Evolutionary conservation across 768 basidiomycete species (phyloP).

Genomic region (Trametopsis cervina): DNA sequence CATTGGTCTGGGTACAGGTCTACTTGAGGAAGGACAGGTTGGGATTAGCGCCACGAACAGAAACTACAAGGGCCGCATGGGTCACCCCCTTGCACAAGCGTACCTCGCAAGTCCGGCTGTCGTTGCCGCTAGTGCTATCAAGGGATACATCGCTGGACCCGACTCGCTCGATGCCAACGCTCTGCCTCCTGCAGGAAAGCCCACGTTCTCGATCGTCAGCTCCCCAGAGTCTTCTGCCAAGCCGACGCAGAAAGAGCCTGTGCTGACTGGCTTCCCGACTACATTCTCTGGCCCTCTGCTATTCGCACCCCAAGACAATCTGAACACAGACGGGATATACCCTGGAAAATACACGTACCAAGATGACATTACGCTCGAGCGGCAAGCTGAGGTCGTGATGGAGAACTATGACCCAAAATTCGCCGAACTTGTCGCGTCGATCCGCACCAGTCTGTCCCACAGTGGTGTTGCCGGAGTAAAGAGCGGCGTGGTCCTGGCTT

Average conservation of each 20-base stretch:
- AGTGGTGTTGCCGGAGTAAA: constrained; percentile 24
- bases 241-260: constrained; percentile 44
- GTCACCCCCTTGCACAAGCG: constrained; percentile 88
- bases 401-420: constrained; percentile 97
- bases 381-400: constrained; percentile 96
- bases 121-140: constrained; percentile 91
- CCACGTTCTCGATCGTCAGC: constrained; percentile 48
- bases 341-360: constrained; percentile 99
- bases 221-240: constrained; percentile 22
- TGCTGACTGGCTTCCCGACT: constrained; percentile 78
- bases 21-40: constrained; percentile 89
- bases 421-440: constrained; percentile 56
- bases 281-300: constrained; percentile 80
- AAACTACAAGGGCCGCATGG: constrained; percentile 99
- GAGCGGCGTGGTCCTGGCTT: constrained; percentile 72
- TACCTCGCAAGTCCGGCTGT: constrained; percentile 97
- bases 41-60: constrained; percentile 98
- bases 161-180: constrained; percentile 48
- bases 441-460: constrained; percentile 28
- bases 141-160: constrained; percentile 86
- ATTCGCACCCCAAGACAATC: constrained; percentile 92
- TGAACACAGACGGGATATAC: constrained; percentile 98
- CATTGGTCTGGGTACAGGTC: constrained; percentile 89
- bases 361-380: constrained; percentile 93
- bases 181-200: constrained; percentile 45